These are phyloP conservation scores for Salvia splendens DNA, from an alignment of 257 asterid species.

Conservation along the genomic window DNA sequence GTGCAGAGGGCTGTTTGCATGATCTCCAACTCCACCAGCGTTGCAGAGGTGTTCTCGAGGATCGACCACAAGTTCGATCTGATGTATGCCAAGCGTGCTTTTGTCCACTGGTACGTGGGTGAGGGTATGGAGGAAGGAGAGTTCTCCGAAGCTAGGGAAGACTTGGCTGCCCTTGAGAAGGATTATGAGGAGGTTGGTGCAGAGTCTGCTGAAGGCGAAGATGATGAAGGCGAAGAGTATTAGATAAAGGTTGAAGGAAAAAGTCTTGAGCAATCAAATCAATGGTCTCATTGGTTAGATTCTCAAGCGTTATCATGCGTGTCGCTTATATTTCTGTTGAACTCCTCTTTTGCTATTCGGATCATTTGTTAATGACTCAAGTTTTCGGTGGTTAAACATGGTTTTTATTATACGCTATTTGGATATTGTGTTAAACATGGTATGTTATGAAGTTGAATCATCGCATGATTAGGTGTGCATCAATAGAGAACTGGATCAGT, in stretches of 20 bases:
- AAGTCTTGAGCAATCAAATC: not conserved
- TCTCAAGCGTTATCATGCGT: not conserved
- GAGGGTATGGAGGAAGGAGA: constrained; percentile 99
- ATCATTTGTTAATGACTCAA: too few species aligned
- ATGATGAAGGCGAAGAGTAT: constrained; percentile 72
- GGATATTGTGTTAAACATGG: too few species aligned
- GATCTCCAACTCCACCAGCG: constrained; percentile 96
- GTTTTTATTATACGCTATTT: too few species aligned
- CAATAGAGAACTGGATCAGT: too few species aligned
- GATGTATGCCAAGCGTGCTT: constrained; percentile 92
- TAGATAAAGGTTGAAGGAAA: constrained; percentile 1
- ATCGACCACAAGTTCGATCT: constrained; percentile 89
- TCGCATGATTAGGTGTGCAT: too few species aligned
- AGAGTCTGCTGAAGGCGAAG: constrained; percentile 90
- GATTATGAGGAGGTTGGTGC: constrained; percentile 95
- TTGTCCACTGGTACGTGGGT: constrained; percentile 96
- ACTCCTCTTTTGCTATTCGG: not conserved
- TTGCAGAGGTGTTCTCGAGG: constrained; percentile 95
- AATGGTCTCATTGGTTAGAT: constrained; percentile 41
- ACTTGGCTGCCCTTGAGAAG: constrained; percentile 96
- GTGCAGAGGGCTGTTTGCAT: constrained; percentile 97
- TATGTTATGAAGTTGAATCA: too few species aligned
- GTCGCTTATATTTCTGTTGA: not conserved
- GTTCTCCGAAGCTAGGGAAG: constrained; percentile 95
- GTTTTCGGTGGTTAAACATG: too few species aligned